Evolutionary conservation across 768 basidiomycete species (phyloP).

Genomic region (Boletus rubroflammeus): DNA sequence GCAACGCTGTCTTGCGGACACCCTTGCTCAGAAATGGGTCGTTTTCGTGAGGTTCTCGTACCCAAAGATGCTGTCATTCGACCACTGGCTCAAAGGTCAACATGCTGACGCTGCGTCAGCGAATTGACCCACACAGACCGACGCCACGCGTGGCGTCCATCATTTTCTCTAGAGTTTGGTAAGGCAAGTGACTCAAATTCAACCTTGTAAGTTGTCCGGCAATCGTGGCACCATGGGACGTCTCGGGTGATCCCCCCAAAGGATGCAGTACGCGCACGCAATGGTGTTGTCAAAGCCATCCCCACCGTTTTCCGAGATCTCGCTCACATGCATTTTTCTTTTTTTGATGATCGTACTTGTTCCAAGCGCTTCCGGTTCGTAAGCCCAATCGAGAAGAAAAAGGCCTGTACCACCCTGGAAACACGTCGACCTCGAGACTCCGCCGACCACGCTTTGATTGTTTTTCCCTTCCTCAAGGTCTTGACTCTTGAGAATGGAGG

Average conservation of each 20-base stretch:
- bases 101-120: not conserved
- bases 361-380: not conserved
- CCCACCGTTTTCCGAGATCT: not conserved
- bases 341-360: not conserved
- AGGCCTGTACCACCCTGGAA: not conserved
- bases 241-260: not conserved
- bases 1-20: not conserved
- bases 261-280: not conserved
- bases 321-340: no score
- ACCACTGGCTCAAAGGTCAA: not conserved
- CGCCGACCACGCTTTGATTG: no score
- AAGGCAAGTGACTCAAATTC: not conserved
- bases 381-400: not conserved
- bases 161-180: not conserved
- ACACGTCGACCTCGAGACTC: not conserved
- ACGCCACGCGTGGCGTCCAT: not conserved
- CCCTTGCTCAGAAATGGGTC: not conserved
- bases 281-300: not conserved
- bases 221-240: not conserved
- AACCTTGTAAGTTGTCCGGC: not conserved
- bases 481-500: no score
- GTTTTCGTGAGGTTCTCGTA: no score
- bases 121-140: not conserved
- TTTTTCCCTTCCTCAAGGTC: no score
- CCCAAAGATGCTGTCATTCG: not conserved